Conservation (phyloP, 441 rosid species). For the Adansonia grandidieri region DNA sequence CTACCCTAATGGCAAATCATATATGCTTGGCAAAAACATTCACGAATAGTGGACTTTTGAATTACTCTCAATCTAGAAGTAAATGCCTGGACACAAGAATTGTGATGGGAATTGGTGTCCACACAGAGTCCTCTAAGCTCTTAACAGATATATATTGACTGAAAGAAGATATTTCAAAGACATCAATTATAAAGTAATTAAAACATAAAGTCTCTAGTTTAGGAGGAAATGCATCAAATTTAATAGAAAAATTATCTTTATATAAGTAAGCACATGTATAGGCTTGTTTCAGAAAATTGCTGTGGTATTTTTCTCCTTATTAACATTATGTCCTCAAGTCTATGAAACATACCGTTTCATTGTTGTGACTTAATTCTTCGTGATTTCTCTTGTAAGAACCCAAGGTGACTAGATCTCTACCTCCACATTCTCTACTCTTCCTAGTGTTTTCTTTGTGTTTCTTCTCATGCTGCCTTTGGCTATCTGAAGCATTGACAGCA, state of each 20-base stretch:
- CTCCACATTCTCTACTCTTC: slow-evolving; percentile 73
- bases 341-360: slow-evolving; percentile 70
- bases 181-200: not conserved
- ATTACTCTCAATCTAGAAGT: not conserved
- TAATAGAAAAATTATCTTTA: slow-evolving; percentile 3
- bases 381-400: slow-evolving; percentile 60
- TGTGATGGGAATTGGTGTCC: not conserved
- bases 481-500: slow-evolving; percentile 55
- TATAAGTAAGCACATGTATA: slow-evolving; percentile 23
- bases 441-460: slow-evolving; percentile 66
- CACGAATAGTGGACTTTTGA: not conserved
- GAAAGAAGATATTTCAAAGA: not conserved
- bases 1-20: not conserved
- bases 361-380: slow-evolving; percentile 62
- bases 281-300: slow-evolving; percentile 28
- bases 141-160: not conserved
- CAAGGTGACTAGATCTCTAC: slow-evolving; percentile 48
- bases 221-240: slow-evolving; percentile 15
- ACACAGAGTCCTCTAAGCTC: not conserved
- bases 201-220: not conserved
- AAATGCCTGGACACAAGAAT: not conserved
- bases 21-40: not conserved
- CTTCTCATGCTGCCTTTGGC: slow-evolving; percentile 61
- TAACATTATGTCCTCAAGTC: slow-evolving; percentile 36
- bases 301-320: slow-evolving; percentile 10